Percentiles rank a stretch among this genome's conserved stretches.
Conservation (phyloP, 176 grass and related monocot genomes). For the barley (Hordeum vulgare) region DNA sequence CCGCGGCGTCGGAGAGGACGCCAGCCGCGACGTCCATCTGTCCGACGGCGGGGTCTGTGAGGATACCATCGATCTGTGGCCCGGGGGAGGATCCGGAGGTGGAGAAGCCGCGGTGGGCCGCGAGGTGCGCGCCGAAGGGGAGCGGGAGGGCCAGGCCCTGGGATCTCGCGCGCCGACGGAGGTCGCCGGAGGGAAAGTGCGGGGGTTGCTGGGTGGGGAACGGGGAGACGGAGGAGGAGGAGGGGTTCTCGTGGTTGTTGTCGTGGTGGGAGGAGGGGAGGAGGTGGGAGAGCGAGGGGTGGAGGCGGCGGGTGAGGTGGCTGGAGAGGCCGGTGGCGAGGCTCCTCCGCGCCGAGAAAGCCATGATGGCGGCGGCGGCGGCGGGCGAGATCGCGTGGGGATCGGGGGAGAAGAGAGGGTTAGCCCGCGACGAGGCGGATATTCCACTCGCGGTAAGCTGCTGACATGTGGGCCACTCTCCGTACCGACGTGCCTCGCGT, state of each 20-base stretch:
- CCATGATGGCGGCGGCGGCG: conserved; percentile 35
- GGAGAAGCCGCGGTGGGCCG: conserved; percentile 23
- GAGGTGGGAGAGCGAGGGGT: conserved; percentile 42
- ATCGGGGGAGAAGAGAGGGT: conserved; percentile 3
- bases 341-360: conserved; percentile 46
- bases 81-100: not conserved
- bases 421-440: not conserved
- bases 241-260: not conserved
- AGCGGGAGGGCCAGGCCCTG: not conserved
- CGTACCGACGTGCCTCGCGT: too few relatives aligned
- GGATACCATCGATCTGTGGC: conserved; percentile 15
- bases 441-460: not conserved
- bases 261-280: conserved; percentile 19
- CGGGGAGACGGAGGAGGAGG: not conserved
- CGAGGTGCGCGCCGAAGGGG: conserved; percentile 28
- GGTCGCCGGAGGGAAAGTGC: not conserved
- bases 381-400: not conserved
- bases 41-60: conserved; percentile 26
- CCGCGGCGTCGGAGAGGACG: conserved; percentile 14
- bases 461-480: not conserved
- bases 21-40: conserved; percentile 5
- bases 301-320: conserved; percentile 35
- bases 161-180: not conserved
- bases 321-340: conserved; percentile 37
- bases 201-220: not conserved